Conservation (phyloP, 345 rosid species). For the Eucalyptus decipiens region DNA sequence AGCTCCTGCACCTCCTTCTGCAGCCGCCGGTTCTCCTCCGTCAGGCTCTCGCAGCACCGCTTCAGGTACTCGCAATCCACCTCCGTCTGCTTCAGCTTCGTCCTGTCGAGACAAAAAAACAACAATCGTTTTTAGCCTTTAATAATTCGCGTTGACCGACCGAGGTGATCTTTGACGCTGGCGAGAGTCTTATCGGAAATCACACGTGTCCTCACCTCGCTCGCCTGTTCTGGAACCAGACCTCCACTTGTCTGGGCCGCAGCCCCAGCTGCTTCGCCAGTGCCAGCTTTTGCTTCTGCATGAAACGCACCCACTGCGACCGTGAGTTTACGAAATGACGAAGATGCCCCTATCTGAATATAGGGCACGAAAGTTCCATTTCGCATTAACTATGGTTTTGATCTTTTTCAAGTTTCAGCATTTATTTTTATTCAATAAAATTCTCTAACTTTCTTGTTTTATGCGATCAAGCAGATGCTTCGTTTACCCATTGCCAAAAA, state of each 20-base stretch:
- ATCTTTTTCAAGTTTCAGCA: background rate
- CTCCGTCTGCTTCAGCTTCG: conserved; percentile 97
- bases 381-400: background rate
- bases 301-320: background rate
- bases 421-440: background rate
- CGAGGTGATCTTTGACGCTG: no score
- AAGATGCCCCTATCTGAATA: background rate
- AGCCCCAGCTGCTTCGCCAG: conserved; percentile 84
- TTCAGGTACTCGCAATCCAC: conserved; percentile 92
- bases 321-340: background rate
- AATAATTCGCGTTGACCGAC: background rate
- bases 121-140: background rate
- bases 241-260: conserved; percentile 90
- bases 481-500: background rate
- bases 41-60: conserved; percentile 92
- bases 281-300: conserved; percentile 82
- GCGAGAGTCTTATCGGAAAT: background rate
- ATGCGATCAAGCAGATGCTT: background rate
- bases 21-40: conserved; percentile 91
- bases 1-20: conserved; percentile 92
- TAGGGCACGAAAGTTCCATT: background rate
- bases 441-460: background rate
- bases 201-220: conserved; percentile 52
- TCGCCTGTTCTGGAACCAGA: conserved; percentile 98
- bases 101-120: conserved; percentile 18